Evolutionary conservation across 805 yeast species (phyloP), one percentile per base, ranked within the genome.

Genomic region (Ogataea saltuana): DNA sequence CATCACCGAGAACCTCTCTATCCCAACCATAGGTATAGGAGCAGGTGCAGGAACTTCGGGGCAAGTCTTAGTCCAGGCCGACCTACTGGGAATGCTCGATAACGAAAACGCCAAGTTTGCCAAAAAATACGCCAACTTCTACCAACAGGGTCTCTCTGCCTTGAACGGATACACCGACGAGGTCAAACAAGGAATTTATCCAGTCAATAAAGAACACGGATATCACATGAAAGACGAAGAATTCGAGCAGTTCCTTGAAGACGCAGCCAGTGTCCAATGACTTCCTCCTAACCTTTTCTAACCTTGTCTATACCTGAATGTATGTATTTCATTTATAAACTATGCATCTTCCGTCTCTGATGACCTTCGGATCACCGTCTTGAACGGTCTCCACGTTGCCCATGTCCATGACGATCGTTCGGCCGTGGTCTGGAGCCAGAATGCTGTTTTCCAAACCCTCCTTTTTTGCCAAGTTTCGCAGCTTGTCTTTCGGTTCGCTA

Each of bases 1-100:
- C 43, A 78, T 93, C 21, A 85, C 97, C 0, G 60, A 70, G 2
- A 67, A 69, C 11, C 60, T 89, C 23, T 39, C 60, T 1, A 71
- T 91, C 1, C 97, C 98, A 0, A 86, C 95, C 1, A 89, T 91
- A 51, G 99, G 99, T 3, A 91, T 91, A 37, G 99, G 99, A 4
- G 97, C 98, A 0, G 98, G 99, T 0, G 77, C 80, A 17, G 67
- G 68, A 7, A 83, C 91, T 7, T 78, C 86, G 26, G 98, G 96
- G 0, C 98, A 93, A 63, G 96, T 91, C 1, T 71, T 91, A 28
- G 99, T 91, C 0, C 81, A 85, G 62, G 78, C 87, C 4, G 99
- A 91, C 60, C 57, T 87, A 65, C 67, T 91, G 23, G 97, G 97
- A 1, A 78, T 83, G 86, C 69, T 71, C 38, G 79, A 80, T 33